Percentiles rank a stretch among this genome's conserved stretches.
Evolutionary conservation across 495 filamentous ascomycete species (phyloP).

Genomic region (Haplographium delicatum): DNA sequence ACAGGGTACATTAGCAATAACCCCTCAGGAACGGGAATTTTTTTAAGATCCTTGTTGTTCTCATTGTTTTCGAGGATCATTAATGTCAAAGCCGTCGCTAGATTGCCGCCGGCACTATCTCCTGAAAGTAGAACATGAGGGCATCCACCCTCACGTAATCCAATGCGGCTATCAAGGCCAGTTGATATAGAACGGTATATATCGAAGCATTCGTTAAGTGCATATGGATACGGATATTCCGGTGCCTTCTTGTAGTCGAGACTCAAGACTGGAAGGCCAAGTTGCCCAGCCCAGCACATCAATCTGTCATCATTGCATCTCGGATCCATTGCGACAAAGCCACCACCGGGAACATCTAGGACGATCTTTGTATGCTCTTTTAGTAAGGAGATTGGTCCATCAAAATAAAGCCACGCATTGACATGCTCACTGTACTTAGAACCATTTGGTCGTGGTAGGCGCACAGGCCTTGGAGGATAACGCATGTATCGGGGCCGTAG

Average conservation of each 20-base stretch:
- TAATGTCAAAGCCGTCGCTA: conserved; percentile 74
- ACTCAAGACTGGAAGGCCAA: conserved; percentile 78
- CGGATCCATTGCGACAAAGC: conserved; percentile 93
- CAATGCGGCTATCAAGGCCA: conserved; percentile 73
- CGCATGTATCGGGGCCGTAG: conserved; percentile 70
- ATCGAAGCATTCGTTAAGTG: conserved; percentile 93
- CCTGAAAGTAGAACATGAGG: conserved; percentile 81
- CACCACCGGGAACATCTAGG: conserved; percentile 88
- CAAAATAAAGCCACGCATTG: conserved; percentile 88
- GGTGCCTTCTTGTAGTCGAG: conserved; percentile 93
- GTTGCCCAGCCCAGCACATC: conserved; percentile 80
- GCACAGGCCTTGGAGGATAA: conserved; percentile 72
- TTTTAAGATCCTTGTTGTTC: conserved; percentile 50
- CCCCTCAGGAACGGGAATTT: conserved; percentile 73
- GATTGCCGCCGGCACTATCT: conserved; percentile 89
- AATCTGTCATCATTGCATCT: conserved; percentile 88
- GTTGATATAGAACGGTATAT: conserved; percentile 78
- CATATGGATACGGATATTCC: conserved; percentile 92
- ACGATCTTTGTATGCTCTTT: conserved; percentile 73
- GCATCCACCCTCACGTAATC: conserved; percentile 62
- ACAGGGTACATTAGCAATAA: conserved; percentile 83
- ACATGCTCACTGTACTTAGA: conserved; percentile 80
- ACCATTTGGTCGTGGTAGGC: conserved; percentile 71
- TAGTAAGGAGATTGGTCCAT: conserved; percentile 77
- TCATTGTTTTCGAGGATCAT: conserved; percentile 78